Base-by-base conservation (phyloP, 768 basidiomycete species). In the Boletus huronensis region DNA sequence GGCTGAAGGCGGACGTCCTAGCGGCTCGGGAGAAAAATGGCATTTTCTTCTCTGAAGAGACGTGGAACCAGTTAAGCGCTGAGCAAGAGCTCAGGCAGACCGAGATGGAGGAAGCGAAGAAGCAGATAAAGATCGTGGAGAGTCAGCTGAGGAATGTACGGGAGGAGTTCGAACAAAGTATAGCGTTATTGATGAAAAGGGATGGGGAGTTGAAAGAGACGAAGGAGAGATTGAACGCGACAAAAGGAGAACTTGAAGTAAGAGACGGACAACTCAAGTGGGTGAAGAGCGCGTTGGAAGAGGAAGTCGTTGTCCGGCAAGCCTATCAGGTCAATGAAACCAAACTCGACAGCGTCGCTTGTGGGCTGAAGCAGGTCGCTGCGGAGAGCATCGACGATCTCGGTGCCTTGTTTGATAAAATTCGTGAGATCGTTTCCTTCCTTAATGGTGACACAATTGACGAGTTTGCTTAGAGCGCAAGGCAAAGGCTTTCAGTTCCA, bases 11-110 rank as follows among this genome's bases (percentile, higher is more conserved):
- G 0, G 95, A 98, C 61, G 77, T 96, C 42, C 74, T 92, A 0
- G 95, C 97, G 7, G 90, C 94, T 6, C 81, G 95, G 35, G 94
- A 97, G 72, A 96, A 96, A 79, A 94, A 96, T 63, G 97, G 97
- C 8, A 91, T 98, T 34, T 97, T 87, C 70, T 87, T 98, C 69
- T 87, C 92, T 0, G 85, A 91, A 62, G 94, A 98, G 61, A 86
- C 84, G 3, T 98, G 93, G 93, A 82, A 80, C 44, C 86, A 95
- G 67, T 80, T 96, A 73, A 82, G 72, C 8, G 75, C 77, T 3
- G 91, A 93, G 65, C 85, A 92, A 56, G 89, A 93, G 62, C 74
- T 88, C 36, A 78, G 79, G 45, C 82, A 85, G 64, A 88, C 88
- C 7, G 88, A 90, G 62, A 77, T 89, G 51, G 83, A 87, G 41